A percentile compares a stretch with the other conserved stretches of the same genome.
Evolutionary conservation across 768 basidiomycete genomes (phyloP).

Genomic region (Boletellus ananas): DNA sequence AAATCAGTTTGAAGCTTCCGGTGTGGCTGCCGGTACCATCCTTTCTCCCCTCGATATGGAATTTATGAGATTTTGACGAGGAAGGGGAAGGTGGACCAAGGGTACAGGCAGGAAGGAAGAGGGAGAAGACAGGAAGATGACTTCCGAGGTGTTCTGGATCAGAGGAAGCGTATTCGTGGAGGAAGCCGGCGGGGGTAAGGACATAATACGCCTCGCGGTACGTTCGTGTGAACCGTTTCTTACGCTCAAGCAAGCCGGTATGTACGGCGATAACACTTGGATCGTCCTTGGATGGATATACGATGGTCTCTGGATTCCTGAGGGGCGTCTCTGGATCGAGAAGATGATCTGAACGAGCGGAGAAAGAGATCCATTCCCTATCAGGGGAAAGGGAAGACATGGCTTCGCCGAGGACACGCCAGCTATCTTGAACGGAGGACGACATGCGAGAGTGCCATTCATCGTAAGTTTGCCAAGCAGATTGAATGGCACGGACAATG

Average conservation of each 20-base stretch:
- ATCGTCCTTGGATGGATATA: conserved; percentile 90
- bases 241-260: conserved; percentile 87
- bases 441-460: conserved; percentile 89
- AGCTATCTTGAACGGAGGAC: conserved; percentile 67
- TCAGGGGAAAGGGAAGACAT: conserved; percentile 83
- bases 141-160: conserved; percentile 57
- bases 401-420: conserved; percentile 61
- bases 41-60: conserved; percentile 92
- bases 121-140: conserved; percentile 66
- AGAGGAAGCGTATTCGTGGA: conserved; percentile 84
- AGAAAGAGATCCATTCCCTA: conserved; percentile 94
- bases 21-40: conserved; percentile 66
- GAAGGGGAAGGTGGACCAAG: conserved; percentile 83
- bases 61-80: conserved; percentile 79
- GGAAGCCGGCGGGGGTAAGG: conserved; percentile 92
- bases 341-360: conserved; percentile 89
- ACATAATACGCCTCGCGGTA: conserved; percentile 89
- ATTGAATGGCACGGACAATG: conserved; percentile 91
- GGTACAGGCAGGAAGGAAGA: conserved; percentile 94
- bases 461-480: conserved; percentile 95
- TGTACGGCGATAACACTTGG: conserved; percentile 83
- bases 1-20: conserved; percentile 47
- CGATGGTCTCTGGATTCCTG: conserved; percentile 68
- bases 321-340: conserved; percentile 96
- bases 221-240: conserved; percentile 88